Base-by-base conservation (phyloP, 164 flowering plant genomes). In the Liquidambar formosana region DNA sequence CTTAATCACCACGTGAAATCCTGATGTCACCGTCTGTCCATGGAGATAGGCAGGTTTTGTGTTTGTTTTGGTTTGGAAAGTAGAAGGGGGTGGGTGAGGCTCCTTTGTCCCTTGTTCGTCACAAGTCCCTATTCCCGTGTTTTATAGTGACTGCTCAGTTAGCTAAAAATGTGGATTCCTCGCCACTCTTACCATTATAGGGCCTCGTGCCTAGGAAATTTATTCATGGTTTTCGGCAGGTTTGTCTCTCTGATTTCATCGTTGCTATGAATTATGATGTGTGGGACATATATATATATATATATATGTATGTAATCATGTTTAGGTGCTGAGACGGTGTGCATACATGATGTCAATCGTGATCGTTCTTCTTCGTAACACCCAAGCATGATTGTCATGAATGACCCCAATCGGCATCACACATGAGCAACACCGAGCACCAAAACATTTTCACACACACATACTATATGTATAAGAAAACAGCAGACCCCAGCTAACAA, bases 121-220 rank as follows among this genome's bases (percentile, higher is more conserved):
- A 70, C 45, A 62, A 43, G 23, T 41, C 26, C 46, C 44, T 47
- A 53, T 1, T 57, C 61, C 26, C 21, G 3, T 21, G 70, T 68
- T 58, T 33, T 47, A 0, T 72, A 63, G 79, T 18, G 25, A 38
- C 52, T 65, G 23, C 70, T 64, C 61, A 9, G 62, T 0, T 72
- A 72, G 72, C 79, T 62, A 14, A 68, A 64, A 52, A 49, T 64
- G 69, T 57, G 33, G 62, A 57, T 68, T 23, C 72, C 63, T 51
- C 11, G 19, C 19, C 8, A 25, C 3, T 23, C 3, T 61, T 48
- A 12, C 58, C 38, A 28, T 10, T 27, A 58, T 23, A 2, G 41
- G 19, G n/a, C 43, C 44, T 5, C 28, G 10, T 12, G 15, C 59
- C 13, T 23, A 58, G 10, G 9, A 4, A n/a, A n/a, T n/a, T 13